Evolutionary conservation across 2,329 filamentous ascomycete species (phyloP).

Genomic region (Onygenales sp.): DNA sequence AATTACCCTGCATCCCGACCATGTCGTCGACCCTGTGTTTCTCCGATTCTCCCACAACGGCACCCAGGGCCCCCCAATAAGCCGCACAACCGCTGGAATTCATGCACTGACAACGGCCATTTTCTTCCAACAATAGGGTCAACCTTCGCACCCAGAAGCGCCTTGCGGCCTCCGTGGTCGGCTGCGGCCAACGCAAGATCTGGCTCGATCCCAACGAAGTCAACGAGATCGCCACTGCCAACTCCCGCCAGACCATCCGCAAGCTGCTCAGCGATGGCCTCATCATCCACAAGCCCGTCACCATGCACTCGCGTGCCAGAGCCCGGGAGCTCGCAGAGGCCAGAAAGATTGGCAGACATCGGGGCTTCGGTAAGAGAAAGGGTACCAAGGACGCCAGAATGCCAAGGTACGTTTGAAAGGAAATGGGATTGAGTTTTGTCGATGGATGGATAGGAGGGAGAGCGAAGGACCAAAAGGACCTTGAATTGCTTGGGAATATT

Average conservation of each 20-base stretch:
- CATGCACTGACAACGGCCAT: slow-evolving; percentile 4
- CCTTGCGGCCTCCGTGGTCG: slow-evolving; percentile 95
- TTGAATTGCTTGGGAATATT: neutral
- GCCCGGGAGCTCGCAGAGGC: slow-evolving; percentile 92
- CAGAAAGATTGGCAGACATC: slow-evolving; percentile 91
- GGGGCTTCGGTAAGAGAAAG: slow-evolving; percentile 99
- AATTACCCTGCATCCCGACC: neutral
- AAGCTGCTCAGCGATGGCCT: slow-evolving; percentile 99
- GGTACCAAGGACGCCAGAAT: slow-evolving; percentile 99
- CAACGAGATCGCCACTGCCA: slow-evolving; percentile 99
- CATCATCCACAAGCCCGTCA: slow-evolving; percentile 99
- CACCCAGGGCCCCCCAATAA: too few relatives aligned
- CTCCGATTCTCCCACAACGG: neutral
- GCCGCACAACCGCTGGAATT: too few relatives aligned
- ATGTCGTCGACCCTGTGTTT: neutral
- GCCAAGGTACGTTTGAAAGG: slow-evolving; percentile 63
- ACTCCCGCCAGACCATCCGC: slow-evolving; percentile 99
- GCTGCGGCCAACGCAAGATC: slow-evolving; percentile 99
- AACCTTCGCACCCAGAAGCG: slow-evolving; percentile 99
- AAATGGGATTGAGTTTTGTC: neutral
- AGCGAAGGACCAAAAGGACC: neutral
- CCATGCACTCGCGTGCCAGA: slow-evolving; percentile 97
- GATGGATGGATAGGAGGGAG: neutral
- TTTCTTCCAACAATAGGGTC: slow-evolving; percentile 58
- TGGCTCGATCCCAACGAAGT: slow-evolving; percentile 99